Base-by-base conservation (phyloP, 2,329 filamentous ascomycete genomes). In the Penicillium sp. region DNA sequence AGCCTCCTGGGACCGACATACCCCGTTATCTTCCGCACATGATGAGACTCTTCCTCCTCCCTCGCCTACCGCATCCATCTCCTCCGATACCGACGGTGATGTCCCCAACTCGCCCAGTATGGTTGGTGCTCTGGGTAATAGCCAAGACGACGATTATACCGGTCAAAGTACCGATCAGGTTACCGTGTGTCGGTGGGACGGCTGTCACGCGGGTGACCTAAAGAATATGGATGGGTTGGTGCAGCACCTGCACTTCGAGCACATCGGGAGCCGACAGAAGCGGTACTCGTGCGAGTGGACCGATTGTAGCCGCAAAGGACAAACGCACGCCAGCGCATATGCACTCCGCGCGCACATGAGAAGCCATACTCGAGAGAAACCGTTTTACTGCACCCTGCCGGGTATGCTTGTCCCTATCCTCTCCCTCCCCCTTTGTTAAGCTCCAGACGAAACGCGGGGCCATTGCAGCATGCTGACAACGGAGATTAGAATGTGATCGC, bases 221-320 rank as follows among this genome's bases (percentile, higher is more conserved):
- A 82, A 85, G 14, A 89, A 92, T 68, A 93, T 93, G 90, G 90
- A 94, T 73, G 85, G 80, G 60, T 75, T 94, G 39, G 90, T 94
- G 37, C 84, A 90, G 64, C 90, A 94, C 68, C 90, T 94, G 55
- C 93, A 97, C 75, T 89, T 92, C 68, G 91, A 93, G 54, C 94
- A 99, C 75, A 96, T 97, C 67, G 91, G 94, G 69, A 91, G 87
- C 57, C 86, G 92, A 51, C 90, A 94, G 77, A 96, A 96, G 77
- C 96, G 94, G 74, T 97, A 97, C 72, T 92, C 91, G n/a, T 99
- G 94, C 76, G 93, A 97, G 76, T 99, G 94, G 94, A 86, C 84
- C 55, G 93, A 93, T 62, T 99, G 94, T 72, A 83, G 82, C 49
- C 80, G 92, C 58, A 97, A 96, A 77, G 91, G 92, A 55, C 86